Percentiles rank a stretch among this genome's conserved stretches.
Conservation (phyloP, 129 eudicot species). For the sunflower (Helianthus annuus) region DNA sequence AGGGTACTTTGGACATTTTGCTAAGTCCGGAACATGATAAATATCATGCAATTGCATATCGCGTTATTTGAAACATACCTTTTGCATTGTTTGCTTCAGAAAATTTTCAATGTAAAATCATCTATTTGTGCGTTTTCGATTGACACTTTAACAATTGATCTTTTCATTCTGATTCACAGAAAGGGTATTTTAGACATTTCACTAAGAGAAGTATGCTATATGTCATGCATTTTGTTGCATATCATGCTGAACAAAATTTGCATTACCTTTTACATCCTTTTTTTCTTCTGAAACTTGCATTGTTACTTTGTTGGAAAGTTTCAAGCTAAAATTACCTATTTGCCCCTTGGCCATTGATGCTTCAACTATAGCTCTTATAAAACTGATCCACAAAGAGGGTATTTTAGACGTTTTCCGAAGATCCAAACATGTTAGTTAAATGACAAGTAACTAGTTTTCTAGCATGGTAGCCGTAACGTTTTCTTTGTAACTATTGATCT, state of each 20-base stretch:
- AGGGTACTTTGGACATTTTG: not conserved
- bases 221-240: no score
- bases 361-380: not conserved
- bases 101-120: not conserved
- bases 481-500: not conserved
- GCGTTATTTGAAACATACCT: not conserved
- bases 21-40: not conserved
- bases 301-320: no score
- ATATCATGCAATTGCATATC: not conserved
- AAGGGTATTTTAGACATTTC: not conserved
- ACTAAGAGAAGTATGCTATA: not conserved
- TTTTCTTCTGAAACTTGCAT: not conserved
- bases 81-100: slow-evolving; percentile 22
- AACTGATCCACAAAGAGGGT: slow-evolving; percentile 1
- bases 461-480: no score
- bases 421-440: not conserved
- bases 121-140: not conserved
- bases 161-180: no score
- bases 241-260: not conserved
- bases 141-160: no score
- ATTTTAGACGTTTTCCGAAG: not conserved
- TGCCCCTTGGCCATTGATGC: no score
- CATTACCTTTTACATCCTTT: not conserved
- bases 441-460: not conserved
- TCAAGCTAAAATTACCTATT: not conserved